A percentile compares a stretch with the other conserved stretches of the same genome.
These are phyloP conservation scores for Phytophthora cactorum DNA, from an alignment of 352 stramenopile species.

Conservation along the genomic window DNA sequence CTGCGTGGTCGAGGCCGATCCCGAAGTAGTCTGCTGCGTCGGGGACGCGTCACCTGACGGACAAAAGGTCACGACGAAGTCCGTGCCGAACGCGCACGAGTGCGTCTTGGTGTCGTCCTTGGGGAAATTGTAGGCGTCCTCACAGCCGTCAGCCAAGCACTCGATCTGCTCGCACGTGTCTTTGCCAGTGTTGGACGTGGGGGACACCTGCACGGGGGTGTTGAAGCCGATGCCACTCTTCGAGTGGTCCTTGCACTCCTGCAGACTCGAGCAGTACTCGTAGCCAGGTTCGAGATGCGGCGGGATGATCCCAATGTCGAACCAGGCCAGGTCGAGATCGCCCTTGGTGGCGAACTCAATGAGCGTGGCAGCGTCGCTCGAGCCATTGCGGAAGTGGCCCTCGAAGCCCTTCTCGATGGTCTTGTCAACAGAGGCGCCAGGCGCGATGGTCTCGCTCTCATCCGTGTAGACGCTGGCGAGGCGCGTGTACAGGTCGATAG, in stretches of 20 bases:
- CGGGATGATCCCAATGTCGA: conserved; percentile 78
- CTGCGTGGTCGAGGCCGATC: conserved; percentile 16
- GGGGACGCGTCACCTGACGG: conserved; percentile 33
- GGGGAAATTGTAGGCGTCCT: conserved; percentile 74
- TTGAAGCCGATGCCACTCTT: conserved; percentile 70
- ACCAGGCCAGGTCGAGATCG: conserved; percentile 63
- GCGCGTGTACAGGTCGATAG: conserved; percentile 66
- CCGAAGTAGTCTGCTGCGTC: conserved; percentile 24
- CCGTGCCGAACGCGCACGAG: conserved; percentile 59
- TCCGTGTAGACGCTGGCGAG: conserved; percentile 60
- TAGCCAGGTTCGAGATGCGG: conserved; percentile 51
- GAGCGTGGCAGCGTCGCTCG: conserved; percentile 62
- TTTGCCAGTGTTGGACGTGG: conserved; percentile 62
- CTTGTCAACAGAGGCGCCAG: conserved; percentile 43
- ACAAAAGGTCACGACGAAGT: conserved; percentile 79
- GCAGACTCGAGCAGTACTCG: conserved; percentile 67
- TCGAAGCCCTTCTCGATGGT: conserved; percentile 67
- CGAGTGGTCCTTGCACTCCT: conserved; percentile 73
- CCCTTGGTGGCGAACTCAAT: conserved; percentile 73
- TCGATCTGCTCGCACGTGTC: conserved; percentile 64
- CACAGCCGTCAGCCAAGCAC: conserved; percentile 60
- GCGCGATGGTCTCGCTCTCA: conserved; percentile 43
- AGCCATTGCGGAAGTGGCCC: conserved; percentile 71
- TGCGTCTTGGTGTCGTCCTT: conserved; percentile 81
- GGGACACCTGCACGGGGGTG: conserved; percentile 62